Evolutionary conservation across 1,284 basidiomycete species (phyloP), one percentile per base, ranked within the genome.

Genomic region (Moesziomyces parantarcticus): DNA sequence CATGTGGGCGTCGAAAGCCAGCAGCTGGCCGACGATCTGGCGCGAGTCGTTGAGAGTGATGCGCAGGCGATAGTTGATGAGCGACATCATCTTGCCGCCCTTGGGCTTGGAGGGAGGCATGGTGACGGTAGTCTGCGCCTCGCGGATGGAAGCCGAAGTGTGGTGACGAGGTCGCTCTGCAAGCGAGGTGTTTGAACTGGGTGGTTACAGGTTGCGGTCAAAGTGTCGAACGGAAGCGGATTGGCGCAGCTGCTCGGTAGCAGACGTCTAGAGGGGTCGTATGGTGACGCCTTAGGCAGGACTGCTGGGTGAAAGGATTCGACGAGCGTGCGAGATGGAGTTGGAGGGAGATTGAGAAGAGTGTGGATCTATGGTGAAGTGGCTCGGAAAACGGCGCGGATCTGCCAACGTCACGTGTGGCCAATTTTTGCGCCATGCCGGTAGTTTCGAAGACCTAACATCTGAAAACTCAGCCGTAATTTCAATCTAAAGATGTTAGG

Each of bases 1-100:
- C 96, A 99, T 99, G 87, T 99, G 97, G 82, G 92, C 91, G 87
- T 99, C 97, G 84, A 98, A 99, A 51, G 97, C 97, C 82, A 99
- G 91, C 92, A 99, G 96, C 86, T 98, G 97, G 48, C 97, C 97
- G 45, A 93, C 93, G 78, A 99, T 88, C 61, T 92, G 89, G 83
- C 97, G 92, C 62, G 94, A 94, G 86, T 99, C 97, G 89, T 97
- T 98, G 86, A 99, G 91, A 58, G 95, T 97, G 70, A 99, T 91
- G 86, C 93, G 95, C 78, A 99, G 89, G 84, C 96, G 89, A 91
- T 96, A 98, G 87, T 98, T 96, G 87, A 99, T 90, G 86, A 99
- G 91, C 84, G 91, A 87, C 86, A 97, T 91, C 94, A 99, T 97
- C 88, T 96, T 96, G 63, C 82, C 81, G 63, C 82, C 81, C 50